Conservation (phyloP, 1,284 basidiomycete genomes). For the Moesziomyces sp. region DNA sequence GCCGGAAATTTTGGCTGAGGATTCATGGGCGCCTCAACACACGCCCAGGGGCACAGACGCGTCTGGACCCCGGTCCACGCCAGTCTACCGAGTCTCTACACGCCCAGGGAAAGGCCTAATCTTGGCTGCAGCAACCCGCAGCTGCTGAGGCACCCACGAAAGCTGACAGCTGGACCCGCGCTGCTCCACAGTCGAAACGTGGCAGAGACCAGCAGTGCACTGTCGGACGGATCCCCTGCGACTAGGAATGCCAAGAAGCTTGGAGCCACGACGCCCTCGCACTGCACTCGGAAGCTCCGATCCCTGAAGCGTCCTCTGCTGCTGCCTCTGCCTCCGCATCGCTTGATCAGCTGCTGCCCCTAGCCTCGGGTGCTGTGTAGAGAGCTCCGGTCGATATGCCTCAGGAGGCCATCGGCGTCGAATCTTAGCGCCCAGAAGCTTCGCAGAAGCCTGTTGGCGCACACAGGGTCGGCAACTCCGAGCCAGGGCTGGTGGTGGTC, state of each 20-base stretch:
- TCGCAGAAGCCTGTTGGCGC: not conserved
- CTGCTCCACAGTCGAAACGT: not conserved
- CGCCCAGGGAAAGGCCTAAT: not conserved
- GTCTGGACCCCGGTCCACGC: too few species aligned
- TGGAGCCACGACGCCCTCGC: slow-evolving; percentile 7
- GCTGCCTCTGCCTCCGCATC: not conserved
- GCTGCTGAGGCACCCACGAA: too few species aligned
- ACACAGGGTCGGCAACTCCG: not conserved
- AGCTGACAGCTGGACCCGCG: too few species aligned
- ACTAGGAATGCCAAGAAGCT: slow-evolving; percentile 33
- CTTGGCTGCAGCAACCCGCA: slow-evolving; percentile 3
- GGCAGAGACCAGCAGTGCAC: not conserved
- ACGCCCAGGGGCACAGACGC: too few species aligned
- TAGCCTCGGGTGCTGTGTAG: not conserved
- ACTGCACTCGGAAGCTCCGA: not conserved
- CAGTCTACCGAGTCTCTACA: too few species aligned
- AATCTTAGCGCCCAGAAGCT: not conserved
- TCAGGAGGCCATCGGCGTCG: too few species aligned
- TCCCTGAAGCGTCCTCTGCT: not conserved
- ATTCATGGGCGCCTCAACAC: too few species aligned
- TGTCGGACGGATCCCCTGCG: slow-evolving; percentile 8
- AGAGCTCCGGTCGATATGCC: not conserved
- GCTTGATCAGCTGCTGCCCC: not conserved
- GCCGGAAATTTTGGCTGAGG: too few species aligned
- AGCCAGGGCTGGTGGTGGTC: not conserved